These are phyloP conservation scores for Breynia disticha DNA, from an alignment of 441 rosid genomes.

Conservation along the genomic window DNA sequence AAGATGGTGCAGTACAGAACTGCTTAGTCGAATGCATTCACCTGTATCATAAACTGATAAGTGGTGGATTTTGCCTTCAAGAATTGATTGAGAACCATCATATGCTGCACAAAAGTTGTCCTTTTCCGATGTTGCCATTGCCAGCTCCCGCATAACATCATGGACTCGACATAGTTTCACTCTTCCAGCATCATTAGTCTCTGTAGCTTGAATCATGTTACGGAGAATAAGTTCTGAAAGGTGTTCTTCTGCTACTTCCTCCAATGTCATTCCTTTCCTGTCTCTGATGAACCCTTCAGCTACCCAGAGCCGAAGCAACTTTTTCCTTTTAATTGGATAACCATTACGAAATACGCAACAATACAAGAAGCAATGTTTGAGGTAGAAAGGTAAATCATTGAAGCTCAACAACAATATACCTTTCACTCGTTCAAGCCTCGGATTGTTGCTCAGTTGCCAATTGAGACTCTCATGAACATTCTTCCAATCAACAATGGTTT, in stretches of 20 bases:
- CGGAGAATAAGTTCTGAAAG: slow-evolving; percentile 19
- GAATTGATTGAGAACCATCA: slow-evolving; percentile 14
- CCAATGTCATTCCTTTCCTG: slow-evolving; percentile 17
- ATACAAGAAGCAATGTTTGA: slow-evolving; percentile 21
- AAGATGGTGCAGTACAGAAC: slow-evolving; percentile 6
- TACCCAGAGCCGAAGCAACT: slow-evolving; percentile 19
- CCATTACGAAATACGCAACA: slow-evolving; percentile 17
- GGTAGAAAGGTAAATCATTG: slow-evolving; percentile 22
- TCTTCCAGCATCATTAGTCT: slow-evolving; percentile 14
- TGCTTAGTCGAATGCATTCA: slow-evolving; percentile 11
- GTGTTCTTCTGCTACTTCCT: slow-evolving; percentile 20
- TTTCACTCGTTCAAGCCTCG: slow-evolving; percentile 16
- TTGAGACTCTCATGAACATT: slow-evolving; percentile 11
- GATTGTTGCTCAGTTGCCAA: slow-evolving; percentile 18
- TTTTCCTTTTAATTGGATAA: slow-evolving; percentile 13
- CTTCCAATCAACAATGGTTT: slow-evolving; percentile 14
- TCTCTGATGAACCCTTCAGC: slow-evolving; percentile 23
- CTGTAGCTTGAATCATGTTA: slow-evolving; percentile 18
- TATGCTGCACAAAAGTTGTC: slow-evolving; percentile 14
- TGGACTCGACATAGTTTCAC: slow-evolving; percentile 15
- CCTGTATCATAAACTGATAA: slow-evolving; percentile 20
- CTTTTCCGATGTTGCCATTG: slow-evolving; percentile 12
- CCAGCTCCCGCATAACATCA: slow-evolving; percentile 22
- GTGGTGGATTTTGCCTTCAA: slow-evolving; percentile 27
- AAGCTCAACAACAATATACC: slow-evolving; percentile 19